Evolutionary conservation across 73 alveolate species (phyloP).

Genomic region (Paraurostyla sp.): DNA sequence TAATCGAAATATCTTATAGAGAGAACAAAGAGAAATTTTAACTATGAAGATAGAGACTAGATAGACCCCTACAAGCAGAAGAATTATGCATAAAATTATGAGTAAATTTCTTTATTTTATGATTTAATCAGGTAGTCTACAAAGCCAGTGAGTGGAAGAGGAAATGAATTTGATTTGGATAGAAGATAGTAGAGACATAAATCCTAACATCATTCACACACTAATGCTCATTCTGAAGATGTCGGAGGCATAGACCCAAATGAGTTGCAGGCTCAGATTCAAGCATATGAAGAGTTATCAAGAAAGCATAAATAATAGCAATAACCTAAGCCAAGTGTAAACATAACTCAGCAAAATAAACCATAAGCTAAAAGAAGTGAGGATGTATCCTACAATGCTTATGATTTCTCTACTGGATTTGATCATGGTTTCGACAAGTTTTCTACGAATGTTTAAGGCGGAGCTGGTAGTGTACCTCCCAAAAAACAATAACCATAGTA

Average conservation of each 20-base stretch:
- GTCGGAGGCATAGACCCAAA: not conserved
- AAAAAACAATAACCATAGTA: not conserved
- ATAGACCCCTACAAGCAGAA: slow-evolving; percentile 6
- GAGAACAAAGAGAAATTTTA: slow-evolving; percentile 60
- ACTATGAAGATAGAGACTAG: slow-evolving; percentile 30
- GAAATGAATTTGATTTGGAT: not conserved
- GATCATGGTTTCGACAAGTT: slow-evolving; percentile 56
- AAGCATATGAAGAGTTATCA: slow-evolving; percentile 12
- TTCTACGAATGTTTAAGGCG: slow-evolving; percentile 36
- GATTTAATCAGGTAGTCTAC: not conserved
- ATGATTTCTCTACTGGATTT: slow-evolving; percentile 36
- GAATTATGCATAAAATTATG: slow-evolving; percentile 21
- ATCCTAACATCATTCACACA: slow-evolving; percentile 11
- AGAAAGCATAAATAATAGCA: slow-evolving; percentile 23
- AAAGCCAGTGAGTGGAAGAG: not conserved
- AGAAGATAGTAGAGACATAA: slow-evolving; percentile 1
- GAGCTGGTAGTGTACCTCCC: not conserved
- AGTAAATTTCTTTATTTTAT: not conserved
- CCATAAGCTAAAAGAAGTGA: not conserved
- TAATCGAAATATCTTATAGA: not conserved
- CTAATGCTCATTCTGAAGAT: not conserved
- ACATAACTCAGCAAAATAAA: not conserved
- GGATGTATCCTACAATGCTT: not conserved
- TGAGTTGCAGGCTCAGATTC: not conserved
- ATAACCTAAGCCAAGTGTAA: no score